Evolutionary conservation across 2,329 filamentous ascomycete species (phyloP).

Genomic region (Chaetothyriales sp.): DNA sequence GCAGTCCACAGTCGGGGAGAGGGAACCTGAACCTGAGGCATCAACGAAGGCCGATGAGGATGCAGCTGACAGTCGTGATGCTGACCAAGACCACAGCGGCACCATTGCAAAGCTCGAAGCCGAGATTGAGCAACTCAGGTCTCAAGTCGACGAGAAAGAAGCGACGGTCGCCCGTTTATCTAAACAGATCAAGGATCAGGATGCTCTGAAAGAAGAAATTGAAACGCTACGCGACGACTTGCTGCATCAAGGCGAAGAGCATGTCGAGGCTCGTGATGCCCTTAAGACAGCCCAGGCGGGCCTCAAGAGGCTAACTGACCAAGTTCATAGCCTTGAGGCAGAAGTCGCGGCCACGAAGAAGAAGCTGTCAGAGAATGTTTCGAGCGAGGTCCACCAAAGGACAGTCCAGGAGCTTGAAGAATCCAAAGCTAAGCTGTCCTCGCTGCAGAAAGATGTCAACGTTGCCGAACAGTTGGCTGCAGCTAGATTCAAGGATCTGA

Average conservation of each 20-base stretch:
- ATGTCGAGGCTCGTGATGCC: slow-evolving; percentile 67
- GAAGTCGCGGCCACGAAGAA: slow-evolving; percentile 47
- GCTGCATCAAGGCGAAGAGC: slow-evolving; percentile 62
- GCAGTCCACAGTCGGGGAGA: slow-evolving; percentile 15
- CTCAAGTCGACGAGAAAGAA: slow-evolving; percentile 42
- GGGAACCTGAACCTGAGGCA: slow-evolving; percentile 27
- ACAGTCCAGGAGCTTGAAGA: slow-evolving; percentile 36
- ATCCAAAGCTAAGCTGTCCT: slow-evolving; percentile 52
- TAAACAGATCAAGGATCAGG: slow-evolving; percentile 57
- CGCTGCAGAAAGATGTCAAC: slow-evolving; percentile 66
- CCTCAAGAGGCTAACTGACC: slow-evolving; percentile 49
- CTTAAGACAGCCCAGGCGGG: slow-evolving; percentile 54
- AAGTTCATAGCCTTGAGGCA: slow-evolving; percentile 53
- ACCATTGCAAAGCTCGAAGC: slow-evolving; percentile 17
- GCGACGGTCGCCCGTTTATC: slow-evolving; percentile 56
- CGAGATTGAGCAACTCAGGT: slow-evolving; percentile 15
- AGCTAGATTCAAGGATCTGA: slow-evolving; percentile 73
- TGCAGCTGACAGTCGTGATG: slow-evolving; percentile 10
- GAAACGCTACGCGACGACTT: slow-evolving; percentile 70
- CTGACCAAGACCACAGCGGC: slow-evolving; percentile 21
- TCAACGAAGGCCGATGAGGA: slow-evolving; percentile 20
- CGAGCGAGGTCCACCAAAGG: slow-evolving; percentile 31
- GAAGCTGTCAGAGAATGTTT: slow-evolving; percentile 29
- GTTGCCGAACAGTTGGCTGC: slow-evolving; percentile 78
- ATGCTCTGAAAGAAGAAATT: slow-evolving; percentile 70